Base-by-base conservation (phyloP, 2,329 filamentous ascomycete species). In the Ceratocystis alfenasii region DNA sequence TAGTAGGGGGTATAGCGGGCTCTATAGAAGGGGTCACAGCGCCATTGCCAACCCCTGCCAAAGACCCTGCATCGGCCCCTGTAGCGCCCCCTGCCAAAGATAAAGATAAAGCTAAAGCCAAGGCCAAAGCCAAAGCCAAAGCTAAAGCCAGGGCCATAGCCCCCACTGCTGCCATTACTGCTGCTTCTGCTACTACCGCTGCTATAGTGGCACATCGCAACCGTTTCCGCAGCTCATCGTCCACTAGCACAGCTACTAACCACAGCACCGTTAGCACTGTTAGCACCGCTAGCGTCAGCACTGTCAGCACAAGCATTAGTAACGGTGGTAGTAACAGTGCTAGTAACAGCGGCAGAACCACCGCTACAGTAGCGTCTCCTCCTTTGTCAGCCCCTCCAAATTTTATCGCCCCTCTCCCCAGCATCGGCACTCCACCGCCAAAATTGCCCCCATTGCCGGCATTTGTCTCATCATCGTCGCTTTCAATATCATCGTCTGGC, bases 391-490 rank as follows among this genome's bases (percentile, higher is more conserved):
- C 53, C 12, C 2, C 63, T 17, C 15, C 8, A 65, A 60, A 41
- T 53, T 41, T 44, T 53, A 53, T 30, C 48, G 46, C 59, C 20
- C 59, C 45, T 45, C 65, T 60, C 17, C n/a, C 59, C 46, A 60
- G 65, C 33, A 66, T 50, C 65, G 30, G 33, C 33, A 15, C 20
- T n/a, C 63, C 63, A 55, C 41, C 63, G 63, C 63, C 63, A 45
- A 17, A 60, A 28, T 5, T 60, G 44, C 53, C 63, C 53, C 53
- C 63, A 48, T 65, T 65, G 44, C 63, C 63, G 41, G 41, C 50
- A 6, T 59, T 60, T 45, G 30, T 50, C 17, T 22, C 25, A 30
- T 63, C 62, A 45, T 63, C 62, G 2, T 25, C 62, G 25, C 6
- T 44, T 46, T 62, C 60, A 22, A 22, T 25, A 22, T 15, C 62